Evolutionary conservation across 495 filamentous ascomycete species (phyloP), one percentile per base, ranked within the genome.

Genomic region (Penicillium fimorum): DNA sequence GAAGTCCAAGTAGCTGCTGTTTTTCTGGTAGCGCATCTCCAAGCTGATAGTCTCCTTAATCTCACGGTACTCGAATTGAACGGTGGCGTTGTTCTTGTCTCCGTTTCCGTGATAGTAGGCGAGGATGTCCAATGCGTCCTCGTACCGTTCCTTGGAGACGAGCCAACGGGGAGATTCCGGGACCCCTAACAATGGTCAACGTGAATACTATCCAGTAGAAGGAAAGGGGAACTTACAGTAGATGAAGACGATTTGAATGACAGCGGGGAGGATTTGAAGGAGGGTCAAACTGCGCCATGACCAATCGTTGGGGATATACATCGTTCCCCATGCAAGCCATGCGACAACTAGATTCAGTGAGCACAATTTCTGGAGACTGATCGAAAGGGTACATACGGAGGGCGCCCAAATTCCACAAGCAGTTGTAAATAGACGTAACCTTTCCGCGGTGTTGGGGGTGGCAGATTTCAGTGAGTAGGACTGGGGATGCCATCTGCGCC

Each of bases 391-490:
- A 47, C 35, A 3, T 33, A 60, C 58, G 18, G 5, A 83, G 70
- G 41, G 83, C 81, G 30, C 84, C 84, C 45, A 82, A 72, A 66
- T 85, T 83, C 84, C 83, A 87, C 56, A 84, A 68, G 58, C 76
- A 81, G 69, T 87, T 85, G 63, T 84, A 87, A 40, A 86, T 78
- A 38, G 80, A 79, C 29, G 84, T 86, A 59, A 86, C 76, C 59
- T 79, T 81, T 42, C 76, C 83, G 69, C 84, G 83, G 57, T 85
- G 83, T 65, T 85, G 83, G 41, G 84, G 81, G 58, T 87, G 84
- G 53, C 73, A 76, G 45, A 87, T 71, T 70, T 87, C 84, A n/a
- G 81, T 81, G 35, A 86, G 75, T 53, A 87, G 70, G 60, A 84
- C 79, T 18, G 84, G 83, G 11, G 84, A 82, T 17, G 80, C 76